Conservation (phyloP, 257 asterid genomes). For the Solanum lycopersicoides region DNA sequence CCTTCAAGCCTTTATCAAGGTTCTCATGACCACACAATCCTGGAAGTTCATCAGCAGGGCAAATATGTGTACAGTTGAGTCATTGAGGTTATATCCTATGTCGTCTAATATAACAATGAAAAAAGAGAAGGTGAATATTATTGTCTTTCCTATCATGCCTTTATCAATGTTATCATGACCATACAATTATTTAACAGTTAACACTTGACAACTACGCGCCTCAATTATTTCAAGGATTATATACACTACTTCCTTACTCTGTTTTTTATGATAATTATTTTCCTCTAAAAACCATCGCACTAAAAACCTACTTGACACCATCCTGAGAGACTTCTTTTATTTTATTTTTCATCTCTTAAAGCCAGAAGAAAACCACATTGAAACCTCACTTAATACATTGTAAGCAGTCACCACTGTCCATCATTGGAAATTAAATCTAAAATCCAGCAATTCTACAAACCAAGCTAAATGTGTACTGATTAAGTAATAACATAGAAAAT, state of each 20-base stretch:
- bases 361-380: neutral
- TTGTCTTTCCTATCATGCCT: neutral
- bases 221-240: neutral
- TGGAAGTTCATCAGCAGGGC: neutral
- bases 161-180: neutral
- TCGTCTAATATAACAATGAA: neutral
- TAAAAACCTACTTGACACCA: neutral
- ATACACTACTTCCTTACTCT: neutral
- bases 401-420: neutral
- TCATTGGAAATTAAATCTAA: neutral
- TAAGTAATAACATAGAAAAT: neutral
- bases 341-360: neutral
- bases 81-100: neutral
- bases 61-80: neutral
- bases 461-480: neutral
- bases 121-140: neutral
- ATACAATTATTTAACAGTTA: neutral
- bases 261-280: neutral
- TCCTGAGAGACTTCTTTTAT: neutral
- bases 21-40: neutral
- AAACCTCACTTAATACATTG: neutral
- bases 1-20: neutral
- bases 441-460: neutral
- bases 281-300: neutral
- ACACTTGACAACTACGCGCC: neutral